These are phyloP conservation scores for Spathaspora arborariae DNA, from an alignment of 805 yeast genomes.

Conservation along the genomic window DNA sequence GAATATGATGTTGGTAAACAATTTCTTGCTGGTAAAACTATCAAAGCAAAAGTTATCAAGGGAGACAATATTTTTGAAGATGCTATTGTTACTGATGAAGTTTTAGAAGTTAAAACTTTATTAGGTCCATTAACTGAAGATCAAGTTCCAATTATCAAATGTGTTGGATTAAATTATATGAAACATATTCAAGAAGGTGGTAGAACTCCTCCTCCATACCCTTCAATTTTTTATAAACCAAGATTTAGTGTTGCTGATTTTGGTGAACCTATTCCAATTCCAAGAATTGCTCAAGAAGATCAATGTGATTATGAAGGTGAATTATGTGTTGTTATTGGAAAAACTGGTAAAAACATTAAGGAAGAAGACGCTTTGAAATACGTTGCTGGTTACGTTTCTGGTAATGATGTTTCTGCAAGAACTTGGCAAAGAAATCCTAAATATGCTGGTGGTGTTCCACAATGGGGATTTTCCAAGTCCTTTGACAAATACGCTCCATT, in stretches of 20 bases:
- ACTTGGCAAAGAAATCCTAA: slow-evolving; percentile 49
- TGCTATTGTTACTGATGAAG: slow-evolving; percentile 32
- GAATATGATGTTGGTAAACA: slow-evolving; percentile 22
- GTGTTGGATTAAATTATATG: slow-evolving; percentile 50
- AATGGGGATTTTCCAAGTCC: slow-evolving; percentile 50
- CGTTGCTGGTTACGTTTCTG: slow-evolving; percentile 50
- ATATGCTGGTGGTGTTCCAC: slow-evolving; percentile 41
- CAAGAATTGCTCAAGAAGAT: slow-evolving; percentile 32
- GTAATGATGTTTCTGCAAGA: slow-evolving; percentile 55
- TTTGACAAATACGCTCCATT: slow-evolving; percentile 56
- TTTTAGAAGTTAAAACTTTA: slow-evolving; percentile 12
- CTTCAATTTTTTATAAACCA: slow-evolving; percentile 51
- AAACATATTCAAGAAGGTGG: slow-evolving; percentile 40
- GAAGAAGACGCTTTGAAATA: slow-evolving; percentile 41
- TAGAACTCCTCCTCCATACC: slow-evolving; percentile 42
- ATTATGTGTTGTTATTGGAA: slow-evolving; percentile 51
- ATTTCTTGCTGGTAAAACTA: slow-evolving; percentile 26
- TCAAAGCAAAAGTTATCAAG: slow-evolving; percentile 38
- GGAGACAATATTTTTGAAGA: slow-evolving; percentile 43
- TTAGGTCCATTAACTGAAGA: slow-evolving; percentile 13
- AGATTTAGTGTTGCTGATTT: slow-evolving; percentile 43
- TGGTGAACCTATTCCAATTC: slow-evolving; percentile 38
- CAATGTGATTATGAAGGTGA: slow-evolving; percentile 54
- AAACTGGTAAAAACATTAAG: slow-evolving; percentile 40
- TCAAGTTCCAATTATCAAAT: slow-evolving; percentile 30